A percentile compares a stretch with the other conserved stretches of the same genome.
phyloP scores from a whole-genome alignment of 2,329 filamentous ascomycete species.

The Diatrype stigma region DNA sequence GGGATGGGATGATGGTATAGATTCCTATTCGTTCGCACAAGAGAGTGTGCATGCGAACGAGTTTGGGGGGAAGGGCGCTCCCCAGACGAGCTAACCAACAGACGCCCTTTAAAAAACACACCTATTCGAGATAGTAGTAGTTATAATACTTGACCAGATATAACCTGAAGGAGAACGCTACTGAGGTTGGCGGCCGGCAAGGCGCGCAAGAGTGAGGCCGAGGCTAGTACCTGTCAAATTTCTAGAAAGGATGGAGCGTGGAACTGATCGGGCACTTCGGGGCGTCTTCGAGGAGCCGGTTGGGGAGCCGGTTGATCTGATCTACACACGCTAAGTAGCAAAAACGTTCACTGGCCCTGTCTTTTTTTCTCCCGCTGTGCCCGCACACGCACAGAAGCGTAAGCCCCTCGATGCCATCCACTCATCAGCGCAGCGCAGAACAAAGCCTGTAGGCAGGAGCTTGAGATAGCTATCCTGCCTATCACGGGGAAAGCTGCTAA shows the following conservation, averaged over 20 bases:
- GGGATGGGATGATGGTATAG: not conserved
- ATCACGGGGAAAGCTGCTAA: too few relatives aligned
- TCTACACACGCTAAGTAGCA: too few relatives aligned
- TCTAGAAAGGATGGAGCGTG: not conserved
- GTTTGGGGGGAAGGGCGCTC: slow-evolving; percentile 15
- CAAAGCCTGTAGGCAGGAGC: too few relatives aligned
- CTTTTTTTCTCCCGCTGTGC: too few relatives aligned
- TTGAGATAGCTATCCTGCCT: too few relatives aligned
- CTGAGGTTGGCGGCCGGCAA: too few relatives aligned
- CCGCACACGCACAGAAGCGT: too few relatives aligned
- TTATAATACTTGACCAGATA: not conserved
- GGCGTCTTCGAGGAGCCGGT: not conserved
- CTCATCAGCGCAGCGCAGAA: too few relatives aligned
- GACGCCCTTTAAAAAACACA: too few relatives aligned
- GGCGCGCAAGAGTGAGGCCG: not conserved
- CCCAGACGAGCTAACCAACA: not conserved
- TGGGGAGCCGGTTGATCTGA: not conserved
- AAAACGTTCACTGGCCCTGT: too few relatives aligned
- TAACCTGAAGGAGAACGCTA: not conserved
- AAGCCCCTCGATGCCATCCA: too few relatives aligned
- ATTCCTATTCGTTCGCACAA: not conserved
- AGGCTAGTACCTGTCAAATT: not conserved
- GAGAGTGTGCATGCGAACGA: not conserved
- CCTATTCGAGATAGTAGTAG: too few relatives aligned
- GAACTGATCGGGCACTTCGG: not conserved